phyloP scores from a whole-genome alignment of 169 alveolate species.

The Eimeria necatrix region DNA sequence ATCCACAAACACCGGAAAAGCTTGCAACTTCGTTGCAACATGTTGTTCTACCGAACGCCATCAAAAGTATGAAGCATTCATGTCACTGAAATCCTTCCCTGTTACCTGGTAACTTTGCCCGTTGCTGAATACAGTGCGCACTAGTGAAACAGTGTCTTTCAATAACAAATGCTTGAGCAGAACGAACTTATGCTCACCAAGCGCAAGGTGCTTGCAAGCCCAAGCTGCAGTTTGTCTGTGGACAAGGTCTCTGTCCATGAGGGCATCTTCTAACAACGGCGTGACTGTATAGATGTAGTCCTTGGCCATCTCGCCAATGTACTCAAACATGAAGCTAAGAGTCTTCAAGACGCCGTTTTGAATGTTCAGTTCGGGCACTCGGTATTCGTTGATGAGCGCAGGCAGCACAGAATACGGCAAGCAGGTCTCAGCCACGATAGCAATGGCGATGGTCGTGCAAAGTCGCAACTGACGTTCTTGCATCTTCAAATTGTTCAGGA shows the following conservation, averaged over 20 bases:
- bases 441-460: conserved; percentile 91
- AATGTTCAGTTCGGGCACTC: conserved; percentile 99
- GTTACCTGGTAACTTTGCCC: too few species aligned
- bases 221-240: conserved; percentile 99
- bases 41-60: background rate
- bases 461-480: conserved; percentile 99
- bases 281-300: conserved; percentile 98
- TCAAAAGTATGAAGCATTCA: background rate
- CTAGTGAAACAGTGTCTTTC: background rate
- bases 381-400: conserved; percentile 99
- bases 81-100: background rate
- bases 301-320: conserved; percentile 93
- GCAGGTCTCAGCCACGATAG: conserved; percentile 99
- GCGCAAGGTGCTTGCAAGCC: conserved; percentile 98
- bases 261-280: conserved; percentile 99
- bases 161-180: background rate
- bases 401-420: conserved; percentile 99
- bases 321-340: conserved; percentile 99
- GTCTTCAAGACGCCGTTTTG: conserved; percentile 99
- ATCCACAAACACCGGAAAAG: background rate
- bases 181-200: conserved; percentile 92
- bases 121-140: too few species aligned
- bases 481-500: conserved; percentile 91
- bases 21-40: too few species aligned
- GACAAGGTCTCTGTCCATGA: conserved; percentile 99